Percentiles rank a stretch among this genome's conserved stretches.
Evolutionary conservation across 805 yeast genomes (phyloP).

Genomic region (Clavispora fructus): DNA sequence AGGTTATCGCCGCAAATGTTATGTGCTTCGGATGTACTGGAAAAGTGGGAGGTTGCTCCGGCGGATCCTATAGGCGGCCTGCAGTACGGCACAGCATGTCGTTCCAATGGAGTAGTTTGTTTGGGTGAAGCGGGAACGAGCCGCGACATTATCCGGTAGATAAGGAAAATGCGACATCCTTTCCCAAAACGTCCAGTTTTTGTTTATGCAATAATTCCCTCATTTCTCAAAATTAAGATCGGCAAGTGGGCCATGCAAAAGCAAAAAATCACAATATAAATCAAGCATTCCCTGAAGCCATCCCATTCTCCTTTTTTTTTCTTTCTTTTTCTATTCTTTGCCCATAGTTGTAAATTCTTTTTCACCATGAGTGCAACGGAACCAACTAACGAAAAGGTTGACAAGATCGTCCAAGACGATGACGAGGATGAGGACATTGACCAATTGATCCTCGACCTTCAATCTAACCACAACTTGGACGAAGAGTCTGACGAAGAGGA

Average conservation of each 20-base stretch:
- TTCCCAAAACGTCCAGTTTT: conserved; percentile 15
- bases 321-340: conserved; percentile 6
- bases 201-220: conserved; percentile 19
- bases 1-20: not conserved
- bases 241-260: conserved; percentile 2
- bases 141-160: not conserved
- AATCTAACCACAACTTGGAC: conserved; percentile 51
- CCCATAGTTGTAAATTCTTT: conserved; percentile 10
- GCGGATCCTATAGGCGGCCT: not conserved
- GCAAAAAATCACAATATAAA: conserved; percentile 12
- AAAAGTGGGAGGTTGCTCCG: not conserved
- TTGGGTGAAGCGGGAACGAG: not conserved
- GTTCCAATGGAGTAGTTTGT: not conserved
- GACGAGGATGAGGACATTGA: conserved; percentile 50
- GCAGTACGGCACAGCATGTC: not conserved
- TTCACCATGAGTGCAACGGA: conserved; percentile 34
- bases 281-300: conserved; percentile 4
- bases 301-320: conserved; percentile 5
- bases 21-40: not conserved
- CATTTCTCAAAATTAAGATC: conserved; percentile 9
- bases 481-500: conserved; percentile 22
- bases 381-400: conserved; percentile 53
- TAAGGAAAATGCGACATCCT: conserved; percentile 8
- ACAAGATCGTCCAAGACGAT: conserved; percentile 46
- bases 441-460: conserved; percentile 72